Evolutionary conservation across 164 flowering plant species (phyloP).

Genomic region (Magnolia kwangsiensis): DNA sequence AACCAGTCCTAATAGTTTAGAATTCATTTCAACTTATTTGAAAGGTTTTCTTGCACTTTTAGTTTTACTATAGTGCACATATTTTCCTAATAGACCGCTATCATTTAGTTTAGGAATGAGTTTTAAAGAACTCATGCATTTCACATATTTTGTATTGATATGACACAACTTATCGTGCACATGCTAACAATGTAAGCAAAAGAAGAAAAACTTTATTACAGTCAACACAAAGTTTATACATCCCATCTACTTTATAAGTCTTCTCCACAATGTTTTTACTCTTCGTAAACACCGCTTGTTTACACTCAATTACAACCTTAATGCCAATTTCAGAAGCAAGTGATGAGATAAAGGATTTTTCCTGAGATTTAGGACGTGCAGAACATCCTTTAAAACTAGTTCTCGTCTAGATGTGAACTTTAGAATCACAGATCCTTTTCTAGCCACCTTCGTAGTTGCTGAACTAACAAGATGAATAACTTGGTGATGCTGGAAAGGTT

Average conservation of each 20-base stretch:
- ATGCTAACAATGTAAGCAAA: background rate
- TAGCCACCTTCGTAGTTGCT: too few species aligned
- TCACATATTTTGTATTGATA: background rate
- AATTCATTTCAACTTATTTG: background rate
- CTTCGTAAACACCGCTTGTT: conserved; percentile 6
- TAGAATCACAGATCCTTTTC: too few species aligned
- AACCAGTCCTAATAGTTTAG: conserved; percentile 1
- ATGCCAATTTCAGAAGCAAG: conserved; percentile 4
- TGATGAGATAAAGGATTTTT: conserved; percentile 14
- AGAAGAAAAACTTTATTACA: conserved; percentile 5
- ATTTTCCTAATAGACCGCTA: conserved; percentile 3
- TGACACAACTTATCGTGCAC: conserved; percentile 13
- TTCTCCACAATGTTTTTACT: conserved; percentile 12
- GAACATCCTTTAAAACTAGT: background rate
- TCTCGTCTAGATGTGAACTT: too few species aligned
- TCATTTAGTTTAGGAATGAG: background rate
- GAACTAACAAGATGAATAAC: too few species aligned
- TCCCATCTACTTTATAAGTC: background rate
- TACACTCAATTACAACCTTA: conserved; percentile 1
- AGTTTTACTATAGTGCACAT: background rate
- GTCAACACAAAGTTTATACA: background rate
- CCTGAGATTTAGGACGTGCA: background rate
- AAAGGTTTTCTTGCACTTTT: conserved; percentile 10
- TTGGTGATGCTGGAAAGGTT: too few species aligned
- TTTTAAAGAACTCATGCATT: conserved; percentile 8